These are phyloP conservation scores for Fermentozyma sake DNA, from an alignment of 1,139 yeast species.

Conservation along the genomic window DNA sequence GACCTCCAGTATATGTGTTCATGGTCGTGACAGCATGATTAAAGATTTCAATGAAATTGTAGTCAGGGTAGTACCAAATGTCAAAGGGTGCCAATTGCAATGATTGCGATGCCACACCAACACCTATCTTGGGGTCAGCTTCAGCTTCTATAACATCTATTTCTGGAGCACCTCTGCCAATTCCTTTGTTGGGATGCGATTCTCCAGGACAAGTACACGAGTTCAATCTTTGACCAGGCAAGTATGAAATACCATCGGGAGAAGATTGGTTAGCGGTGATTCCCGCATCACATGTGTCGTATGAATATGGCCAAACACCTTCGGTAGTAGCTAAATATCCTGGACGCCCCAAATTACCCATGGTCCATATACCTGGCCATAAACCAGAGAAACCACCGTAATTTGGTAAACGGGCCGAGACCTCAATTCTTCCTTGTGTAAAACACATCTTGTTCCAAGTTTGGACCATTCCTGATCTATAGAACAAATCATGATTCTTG, in stretches of 20 bases:
- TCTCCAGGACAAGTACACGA: constrained; percentile 70
- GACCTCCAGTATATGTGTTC: constrained; percentile 81
- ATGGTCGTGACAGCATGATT: constrained; percentile 59
- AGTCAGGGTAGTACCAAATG: constrained; percentile 82
- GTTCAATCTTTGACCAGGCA: constrained; percentile 27
- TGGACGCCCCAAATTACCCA: constrained; percentile 30
- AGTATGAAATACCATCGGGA: constrained; percentile 27
- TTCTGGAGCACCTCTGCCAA: constrained; percentile 88
- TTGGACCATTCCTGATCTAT: constrained; percentile 30
- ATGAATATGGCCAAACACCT: constrained; percentile 33
- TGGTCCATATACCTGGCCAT: constrained; percentile 33
- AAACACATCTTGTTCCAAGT: constrained; percentile 29
- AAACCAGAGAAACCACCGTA: constrained; percentile 26
- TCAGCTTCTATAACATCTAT: constrained; percentile 82
- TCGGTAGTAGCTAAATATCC: constrained; percentile 28
- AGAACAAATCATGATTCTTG: constrained; percentile 25
- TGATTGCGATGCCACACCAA: constrained; percentile 77
- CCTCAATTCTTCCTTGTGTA: constrained; percentile 22
- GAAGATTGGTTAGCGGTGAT: constrained; percentile 29
- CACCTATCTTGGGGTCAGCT: constrained; percentile 40
- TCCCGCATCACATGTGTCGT: constrained; percentile 29
- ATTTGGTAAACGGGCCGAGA: constrained; percentile 23
- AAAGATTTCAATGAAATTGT: constrained; percentile 61
- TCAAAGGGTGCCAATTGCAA: constrained; percentile 82
- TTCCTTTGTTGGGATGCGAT: constrained; percentile 68